phyloP scores from a whole-genome alignment of 2,329 filamentous ascomycete genomes.

The Cryphonectria nitschkei region DNA sequence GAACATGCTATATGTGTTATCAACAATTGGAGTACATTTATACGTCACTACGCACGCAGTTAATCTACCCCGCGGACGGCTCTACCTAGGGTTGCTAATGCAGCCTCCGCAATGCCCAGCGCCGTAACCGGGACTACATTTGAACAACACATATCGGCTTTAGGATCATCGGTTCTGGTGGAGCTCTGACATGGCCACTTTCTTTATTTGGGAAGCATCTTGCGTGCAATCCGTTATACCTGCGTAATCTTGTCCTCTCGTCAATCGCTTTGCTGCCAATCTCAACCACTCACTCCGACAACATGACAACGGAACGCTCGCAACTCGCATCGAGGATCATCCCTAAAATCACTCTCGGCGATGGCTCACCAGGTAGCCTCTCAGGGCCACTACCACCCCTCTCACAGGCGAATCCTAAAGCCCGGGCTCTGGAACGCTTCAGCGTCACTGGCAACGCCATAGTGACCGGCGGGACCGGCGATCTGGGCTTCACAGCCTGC shows the following conservation, averaged over 20 bases:
- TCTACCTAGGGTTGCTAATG: not conserved
- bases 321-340: slow-evolving; percentile 26
- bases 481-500: slow-evolving; percentile 60
- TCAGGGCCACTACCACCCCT: slow-evolving; percentile 22
- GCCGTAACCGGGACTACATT: not conserved
- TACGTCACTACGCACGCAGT: not conserved
- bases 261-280: not conserved
- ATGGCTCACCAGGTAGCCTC: slow-evolving; percentile 20
- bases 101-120: not conserved
- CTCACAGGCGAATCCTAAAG: slow-evolving; percentile 10
- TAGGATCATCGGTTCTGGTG: not conserved
- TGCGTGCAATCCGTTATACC: too few relatives aligned
- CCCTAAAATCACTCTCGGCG: slow-evolving; percentile 22
- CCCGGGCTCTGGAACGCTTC: slow-evolving; percentile 36
- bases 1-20: not conserved
- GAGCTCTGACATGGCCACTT: not conserved
- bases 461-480: slow-evolving; percentile 71
- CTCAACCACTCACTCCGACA: not conserved
- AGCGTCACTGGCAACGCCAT: slow-evolving; percentile 38
- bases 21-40: not conserved
- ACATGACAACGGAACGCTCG: slow-evolving; percentile 28
- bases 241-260: not conserved
- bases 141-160: not conserved
- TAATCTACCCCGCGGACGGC: not conserved
- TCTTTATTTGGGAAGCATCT: too few relatives aligned